Conservation (phyloP, 495 filamentous ascomycete species). For the Evernia prunastri region DNA sequence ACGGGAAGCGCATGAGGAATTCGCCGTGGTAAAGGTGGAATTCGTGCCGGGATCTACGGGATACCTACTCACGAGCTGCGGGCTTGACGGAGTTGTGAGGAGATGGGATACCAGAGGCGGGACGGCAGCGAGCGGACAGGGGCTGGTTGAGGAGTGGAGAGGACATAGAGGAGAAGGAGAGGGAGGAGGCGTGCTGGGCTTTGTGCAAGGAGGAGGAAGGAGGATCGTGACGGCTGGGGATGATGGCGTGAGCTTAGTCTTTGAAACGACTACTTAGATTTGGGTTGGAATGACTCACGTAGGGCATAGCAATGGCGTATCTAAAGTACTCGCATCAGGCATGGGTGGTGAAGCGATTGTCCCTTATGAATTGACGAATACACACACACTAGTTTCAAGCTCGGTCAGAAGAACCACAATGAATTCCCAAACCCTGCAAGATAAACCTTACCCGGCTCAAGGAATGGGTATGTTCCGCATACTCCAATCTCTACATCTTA, state of each 20-base stretch:
- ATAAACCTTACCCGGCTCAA: too few relatives aligned
- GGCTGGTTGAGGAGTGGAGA: slow-evolving; percentile 70
- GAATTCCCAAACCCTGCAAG: neutral
- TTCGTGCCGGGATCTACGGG: slow-evolving; percentile 45
- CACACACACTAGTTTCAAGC: neutral
- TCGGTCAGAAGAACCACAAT: neutral
- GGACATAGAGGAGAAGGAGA: slow-evolving; percentile 75
- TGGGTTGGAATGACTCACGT: neutral
- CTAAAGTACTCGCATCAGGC: slow-evolving; percentile 1
- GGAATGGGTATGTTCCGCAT: neutral
- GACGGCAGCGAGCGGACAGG: slow-evolving; percentile 55
- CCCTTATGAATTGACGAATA: neutral
- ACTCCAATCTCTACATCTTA: neutral
- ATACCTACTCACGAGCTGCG: slow-evolving; percentile 61
- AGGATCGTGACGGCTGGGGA: slow-evolving; percentile 83
- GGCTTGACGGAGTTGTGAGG: slow-evolving; percentile 80
- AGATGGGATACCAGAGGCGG: slow-evolving; percentile 83
- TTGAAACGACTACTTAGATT: slow-evolving; percentile 39
- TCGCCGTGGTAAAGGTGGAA: slow-evolving; percentile 83
- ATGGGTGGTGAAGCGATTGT: neutral
- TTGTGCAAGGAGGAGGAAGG: slow-evolving; percentile 69
- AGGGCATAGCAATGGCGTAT: slow-evolving; percentile 19
- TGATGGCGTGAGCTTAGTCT: slow-evolving; percentile 67
- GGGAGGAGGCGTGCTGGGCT: slow-evolving; percentile 81
- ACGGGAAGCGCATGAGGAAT: slow-evolving; percentile 69